phyloP scores from a whole-genome alignment of 768 basidiomycete genomes.

The Boletales sp. region DNA sequence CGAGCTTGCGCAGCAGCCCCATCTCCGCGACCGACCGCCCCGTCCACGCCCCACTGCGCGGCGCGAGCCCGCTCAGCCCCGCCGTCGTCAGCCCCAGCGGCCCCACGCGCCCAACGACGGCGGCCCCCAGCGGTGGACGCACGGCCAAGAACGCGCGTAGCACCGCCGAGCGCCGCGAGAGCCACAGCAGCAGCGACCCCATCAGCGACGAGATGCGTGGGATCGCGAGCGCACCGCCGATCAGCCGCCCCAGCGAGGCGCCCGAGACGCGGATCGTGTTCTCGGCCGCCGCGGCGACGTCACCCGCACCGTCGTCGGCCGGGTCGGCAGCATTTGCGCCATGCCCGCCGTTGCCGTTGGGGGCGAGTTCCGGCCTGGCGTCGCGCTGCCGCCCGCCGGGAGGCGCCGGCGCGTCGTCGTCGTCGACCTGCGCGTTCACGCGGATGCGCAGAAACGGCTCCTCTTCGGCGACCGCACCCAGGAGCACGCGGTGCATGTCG shows the following conservation, averaged over 20 bases:
- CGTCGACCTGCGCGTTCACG: slow-evolving; percentile 34
- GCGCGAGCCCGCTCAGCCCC: neutral
- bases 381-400: slow-evolving; percentile 12
- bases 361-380: neutral
- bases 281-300: slow-evolving; percentile 51
- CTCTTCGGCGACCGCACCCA: slow-evolving; percentile 24
- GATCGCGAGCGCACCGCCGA: slow-evolving; percentile 67
- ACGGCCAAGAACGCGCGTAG: slow-evolving; percentile 25
- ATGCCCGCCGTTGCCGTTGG: slow-evolving; percentile 5
- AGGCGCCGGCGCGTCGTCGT: slow-evolving; percentile 14
- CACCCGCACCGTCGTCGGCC: slow-evolving; percentile 14
- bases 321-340: slow-evolving; percentile 5
- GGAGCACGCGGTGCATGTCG: slow-evolving; percentile 11
- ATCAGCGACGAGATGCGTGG: slow-evolving; percentile 64
- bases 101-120: slow-evolving; percentile 6
- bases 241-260: slow-evolving; percentile 57
- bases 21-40: neutral
- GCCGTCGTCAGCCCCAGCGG: slow-evolving; percentile 13
- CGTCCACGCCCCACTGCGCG: too few relatives aligned
- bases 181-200: slow-evolving; percentile 55
- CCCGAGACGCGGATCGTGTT: slow-evolving; percentile 56
- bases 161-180: slow-evolving; percentile 40
- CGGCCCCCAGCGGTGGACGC: slow-evolving; percentile 13
- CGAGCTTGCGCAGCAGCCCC: slow-evolving; percentile 22
- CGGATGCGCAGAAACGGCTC: slow-evolving; percentile 30